Percentiles rank a stretch among this genome's conserved stretches.
These are phyloP conservation scores for Spathaspora gorwiae DNA, from an alignment of 805 yeast genomes.

Conservation along the genomic window DNA sequence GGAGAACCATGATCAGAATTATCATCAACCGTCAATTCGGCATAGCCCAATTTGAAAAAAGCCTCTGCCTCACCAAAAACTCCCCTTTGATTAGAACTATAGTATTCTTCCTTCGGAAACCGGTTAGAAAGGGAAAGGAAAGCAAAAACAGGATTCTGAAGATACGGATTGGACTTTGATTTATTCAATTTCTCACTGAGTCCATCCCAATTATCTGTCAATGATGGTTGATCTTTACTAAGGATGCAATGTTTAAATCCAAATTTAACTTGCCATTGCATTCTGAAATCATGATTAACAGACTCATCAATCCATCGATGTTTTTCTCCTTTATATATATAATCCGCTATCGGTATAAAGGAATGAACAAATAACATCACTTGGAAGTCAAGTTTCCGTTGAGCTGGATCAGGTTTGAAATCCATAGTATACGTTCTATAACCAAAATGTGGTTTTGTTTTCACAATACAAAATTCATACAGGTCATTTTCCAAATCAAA, in stretches of 20 bases:
- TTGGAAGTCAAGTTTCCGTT: constrained; percentile 1
- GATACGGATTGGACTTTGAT: constrained; percentile 3
- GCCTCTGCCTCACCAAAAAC: neutral
- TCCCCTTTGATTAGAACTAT: neutral
- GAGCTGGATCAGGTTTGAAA: constrained; percentile 7
- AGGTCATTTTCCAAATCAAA: constrained; percentile 6
- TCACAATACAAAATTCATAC: constrained; percentile 4
- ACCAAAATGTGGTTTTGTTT: neutral
- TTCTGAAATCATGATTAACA: neutral
- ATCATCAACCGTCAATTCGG: constrained; percentile 3
- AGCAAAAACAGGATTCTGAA: neutral
- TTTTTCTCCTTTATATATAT: constrained; percentile 5
- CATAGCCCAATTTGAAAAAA: constrained; percentile 1
- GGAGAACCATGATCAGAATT: neutral
- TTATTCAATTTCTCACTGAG: constrained; percentile 1
- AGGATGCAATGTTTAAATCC: constrained; percentile 4
- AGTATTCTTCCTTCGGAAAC: neutral
- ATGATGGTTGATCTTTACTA: constrained; percentile 1
- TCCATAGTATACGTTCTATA: constrained; percentile 3
- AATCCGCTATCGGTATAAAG: constrained; percentile 7
- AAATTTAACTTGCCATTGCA: neutral
- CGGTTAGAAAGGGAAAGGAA: neutral
- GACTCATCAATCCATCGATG: constrained; percentile 8
- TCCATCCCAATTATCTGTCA: constrained; percentile 9
- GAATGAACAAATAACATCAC: constrained; percentile 6